Percentiles rank a stretch among this genome's conserved stretches.
Evolutionary conservation across 2,329 filamentous ascomycete species (phyloP).

Genomic region (Penicillium sclerotiorum): DNA sequence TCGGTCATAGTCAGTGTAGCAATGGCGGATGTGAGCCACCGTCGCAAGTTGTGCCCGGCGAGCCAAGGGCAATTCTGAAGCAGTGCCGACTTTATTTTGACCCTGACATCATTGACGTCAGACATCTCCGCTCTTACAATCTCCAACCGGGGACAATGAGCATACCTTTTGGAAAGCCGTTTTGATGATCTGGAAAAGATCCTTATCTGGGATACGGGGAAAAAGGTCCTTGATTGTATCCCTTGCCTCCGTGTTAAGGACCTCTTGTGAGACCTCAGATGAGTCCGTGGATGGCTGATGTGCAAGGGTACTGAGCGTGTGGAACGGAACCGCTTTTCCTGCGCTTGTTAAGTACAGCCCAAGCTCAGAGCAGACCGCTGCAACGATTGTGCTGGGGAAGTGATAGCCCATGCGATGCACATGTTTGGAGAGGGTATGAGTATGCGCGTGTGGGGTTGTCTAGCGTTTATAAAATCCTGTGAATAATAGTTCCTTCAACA

Average conservation of each 20-base stretch:
- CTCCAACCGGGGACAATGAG: conserved; percentile 6
- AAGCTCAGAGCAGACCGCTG: conserved; percentile 55
- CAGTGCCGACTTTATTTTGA: conserved; percentile 60
- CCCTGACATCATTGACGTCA: conserved; percentile 43
- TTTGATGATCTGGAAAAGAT: conserved; percentile 60
- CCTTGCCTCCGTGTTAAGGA: conserved; percentile 59
- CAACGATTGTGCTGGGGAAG: conserved; percentile 63
- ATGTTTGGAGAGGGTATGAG: conserved; percentile 60
- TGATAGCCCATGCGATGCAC: conserved; percentile 65
- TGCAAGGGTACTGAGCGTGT: conserved; percentile 30
- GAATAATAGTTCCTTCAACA: conserved; percentile 11
- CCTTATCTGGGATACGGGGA: conserved; percentile 62
- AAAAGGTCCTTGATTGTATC: conserved; percentile 64
- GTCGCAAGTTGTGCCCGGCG: conserved; percentile 64
- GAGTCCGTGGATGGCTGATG: conserved; percentile 26
- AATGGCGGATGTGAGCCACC: conserved; percentile 63
- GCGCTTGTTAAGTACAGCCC: conserved; percentile 49
- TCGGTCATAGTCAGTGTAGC: conserved; percentile 64
- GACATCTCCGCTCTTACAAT: conserved; percentile 11
- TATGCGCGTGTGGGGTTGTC: conserved; percentile 54
- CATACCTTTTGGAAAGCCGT: conserved; percentile 62
- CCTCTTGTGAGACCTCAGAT: conserved; percentile 45
- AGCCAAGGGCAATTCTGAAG: conserved; percentile 55
- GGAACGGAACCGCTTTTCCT: conserved; percentile 50
- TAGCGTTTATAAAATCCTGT: too few relatives aligned